phyloP scores from a whole-genome alignment of 1,284 basidiomycete species.

The Cryptococcus hybrid region DNA sequence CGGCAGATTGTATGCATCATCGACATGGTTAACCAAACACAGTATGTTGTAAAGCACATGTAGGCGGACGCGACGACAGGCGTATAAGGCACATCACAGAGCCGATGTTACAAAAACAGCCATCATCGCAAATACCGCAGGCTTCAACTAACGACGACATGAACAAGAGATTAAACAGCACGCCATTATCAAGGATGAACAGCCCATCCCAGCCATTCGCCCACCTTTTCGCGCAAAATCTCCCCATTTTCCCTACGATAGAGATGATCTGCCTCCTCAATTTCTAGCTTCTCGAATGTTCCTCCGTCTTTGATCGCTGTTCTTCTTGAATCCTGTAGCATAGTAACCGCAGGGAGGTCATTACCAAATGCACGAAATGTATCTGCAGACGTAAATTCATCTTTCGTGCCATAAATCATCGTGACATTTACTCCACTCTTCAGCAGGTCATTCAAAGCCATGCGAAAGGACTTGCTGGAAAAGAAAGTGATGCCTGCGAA shows the following conservation, averaged over 20 bases:
- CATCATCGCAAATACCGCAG: background rate
- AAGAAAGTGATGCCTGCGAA: conserved; percentile 29
- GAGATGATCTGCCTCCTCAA: conserved; percentile 40
- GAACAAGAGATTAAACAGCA: background rate
- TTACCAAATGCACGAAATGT: conserved; percentile 16
- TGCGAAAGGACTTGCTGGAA: conserved; percentile 22
- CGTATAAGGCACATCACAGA: background rate
- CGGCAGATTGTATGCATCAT: background rate
- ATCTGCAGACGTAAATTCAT: conserved; percentile 34
- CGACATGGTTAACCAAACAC: background rate
- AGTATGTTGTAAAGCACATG: background rate
- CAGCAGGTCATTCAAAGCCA: conserved; percentile 12
- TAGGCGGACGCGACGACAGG: background rate
- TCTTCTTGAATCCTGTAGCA: too few relatives aligned
- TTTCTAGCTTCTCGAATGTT: conserved; percentile 15
- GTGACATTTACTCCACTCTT: conserved; percentile 10
- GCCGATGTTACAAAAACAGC: background rate
- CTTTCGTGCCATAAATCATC: conserved; percentile 31
- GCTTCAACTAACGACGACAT: background rate
- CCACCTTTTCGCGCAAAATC: conserved; percentile 17
- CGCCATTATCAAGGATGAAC: background rate
- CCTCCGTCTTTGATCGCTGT: background rate
- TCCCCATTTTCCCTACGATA: conserved; percentile 24
- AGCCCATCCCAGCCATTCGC: conserved; percentile 20
- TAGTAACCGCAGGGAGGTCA: background rate